A percentile compares a stretch with the other conserved stretches of the same genome.
Conservation (phyloP, 768 basidiomycete species). For the Trametes villosa region DNA sequence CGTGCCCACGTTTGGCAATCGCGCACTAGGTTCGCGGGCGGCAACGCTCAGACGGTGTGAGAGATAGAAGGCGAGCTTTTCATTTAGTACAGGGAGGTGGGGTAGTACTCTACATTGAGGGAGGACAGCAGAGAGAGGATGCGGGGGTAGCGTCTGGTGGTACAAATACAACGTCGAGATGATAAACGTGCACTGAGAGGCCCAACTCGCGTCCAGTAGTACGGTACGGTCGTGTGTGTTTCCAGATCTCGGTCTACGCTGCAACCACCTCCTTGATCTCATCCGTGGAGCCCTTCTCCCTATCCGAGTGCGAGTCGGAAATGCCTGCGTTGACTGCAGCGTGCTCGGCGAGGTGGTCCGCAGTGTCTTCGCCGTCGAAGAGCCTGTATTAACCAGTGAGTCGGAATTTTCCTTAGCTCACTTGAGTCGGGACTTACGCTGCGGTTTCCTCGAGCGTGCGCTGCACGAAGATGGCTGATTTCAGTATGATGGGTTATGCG, state of each 20-base stretch:
- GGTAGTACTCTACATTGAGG: conserved; percentile 1
- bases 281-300: conserved; percentile 27
- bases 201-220: not conserved
- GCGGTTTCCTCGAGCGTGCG: conserved; percentile 41
- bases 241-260: not conserved
- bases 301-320: conserved; percentile 26
- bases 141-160: conserved; percentile 8
- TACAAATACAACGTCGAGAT: conserved; percentile 12
- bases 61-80: not conserved
- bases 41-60: not conserved
- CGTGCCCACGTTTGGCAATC: not conserved
- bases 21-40: not conserved
- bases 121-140: not conserved
- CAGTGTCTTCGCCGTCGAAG: conserved; percentile 38
- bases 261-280: conserved; percentile 22
- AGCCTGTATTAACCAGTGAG: no score
- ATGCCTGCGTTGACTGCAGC: conserved; percentile 26
- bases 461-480: conserved; percentile 13
- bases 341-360: conserved; percentile 23
- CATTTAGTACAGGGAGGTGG: not conserved
- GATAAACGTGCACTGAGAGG: not conserved
- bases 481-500: not conserved
- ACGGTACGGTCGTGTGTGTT: not conserved
- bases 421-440: conserved; percentile 37
- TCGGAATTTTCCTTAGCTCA: no score